phyloP scores from a whole-genome alignment of 1,139 yeast species.

The Candida sp. region DNA sequence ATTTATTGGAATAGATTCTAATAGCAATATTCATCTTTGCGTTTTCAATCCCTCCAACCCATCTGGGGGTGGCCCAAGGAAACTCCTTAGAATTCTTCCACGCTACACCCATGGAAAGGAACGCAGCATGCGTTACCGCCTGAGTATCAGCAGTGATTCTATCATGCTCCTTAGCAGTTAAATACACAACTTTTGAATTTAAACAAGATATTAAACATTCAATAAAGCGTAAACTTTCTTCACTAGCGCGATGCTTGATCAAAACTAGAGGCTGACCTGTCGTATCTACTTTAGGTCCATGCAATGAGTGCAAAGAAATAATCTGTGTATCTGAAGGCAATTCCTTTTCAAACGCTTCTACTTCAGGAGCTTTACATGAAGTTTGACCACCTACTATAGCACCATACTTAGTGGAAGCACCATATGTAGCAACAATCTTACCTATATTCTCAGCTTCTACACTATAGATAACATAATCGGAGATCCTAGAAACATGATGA shows the following conservation, averaged over 20 bases:
- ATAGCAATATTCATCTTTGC: constrained; percentile 92
- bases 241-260: constrained; percentile 68
- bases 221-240: constrained; percentile 57
- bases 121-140: constrained; percentile 98
- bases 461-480: constrained; percentile 83
- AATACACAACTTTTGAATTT: constrained; percentile 71
- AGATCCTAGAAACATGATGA: constrained; percentile 70
- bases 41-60: constrained; percentile 94
- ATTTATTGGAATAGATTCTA: constrained; percentile 86
- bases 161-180: constrained; percentile 86
- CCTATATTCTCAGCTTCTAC: constrained; percentile 87
- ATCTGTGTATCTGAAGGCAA: constrained; percentile 80
- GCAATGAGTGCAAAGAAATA: constrained; percentile 85
- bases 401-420: constrained; percentile 83
- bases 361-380: constrained; percentile 90
- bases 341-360: constrained; percentile 73
- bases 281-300: constrained; percentile 89
- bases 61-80: constrained; percentile 88
- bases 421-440: constrained; percentile 68
- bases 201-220: constrained; percentile 66
- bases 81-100: constrained; percentile 83
- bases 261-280: constrained; percentile 91
- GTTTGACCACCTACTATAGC: constrained; percentile 99
- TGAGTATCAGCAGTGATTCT: constrained; percentile 97
- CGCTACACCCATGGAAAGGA: constrained; percentile 94